Evolutionary conservation across 805 yeast genomes (phyloP).

Genomic region (Komagataella pseudopastoris): DNA sequence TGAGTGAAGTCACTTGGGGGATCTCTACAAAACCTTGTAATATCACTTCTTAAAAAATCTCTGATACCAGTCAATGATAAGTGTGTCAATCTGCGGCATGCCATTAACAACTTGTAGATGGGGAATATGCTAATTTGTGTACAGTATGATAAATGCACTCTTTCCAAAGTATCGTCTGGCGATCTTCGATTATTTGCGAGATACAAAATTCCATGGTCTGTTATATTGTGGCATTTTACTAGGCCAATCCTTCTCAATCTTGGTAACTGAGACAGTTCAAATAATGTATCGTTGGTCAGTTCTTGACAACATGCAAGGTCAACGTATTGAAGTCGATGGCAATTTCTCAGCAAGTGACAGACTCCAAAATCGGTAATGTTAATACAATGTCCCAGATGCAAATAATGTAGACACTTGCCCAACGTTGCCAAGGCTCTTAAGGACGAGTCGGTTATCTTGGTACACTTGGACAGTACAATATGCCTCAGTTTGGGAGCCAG

Average conservation of each 20-base stretch:
- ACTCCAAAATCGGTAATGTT: constrained; percentile 87
- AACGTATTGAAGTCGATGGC: constrained; percentile 80
- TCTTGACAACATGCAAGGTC: constrained; percentile 93
- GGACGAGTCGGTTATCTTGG: constrained; percentile 72
- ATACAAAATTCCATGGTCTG: constrained; percentile 69
- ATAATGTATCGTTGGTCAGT: constrained; percentile 70
- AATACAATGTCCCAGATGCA: constrained; percentile 90
- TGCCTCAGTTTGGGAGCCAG: constrained; percentile 81
- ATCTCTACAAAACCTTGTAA: constrained; percentile 76
- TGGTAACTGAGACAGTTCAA: constrained; percentile 64
- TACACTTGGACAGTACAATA: constrained; percentile 81
- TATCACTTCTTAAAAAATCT: constrained; percentile 78
- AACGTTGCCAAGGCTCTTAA: constrained; percentile 56
- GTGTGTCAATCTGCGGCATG: constrained; percentile 82
- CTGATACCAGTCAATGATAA: constrained; percentile 84
- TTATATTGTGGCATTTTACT: constrained; percentile 80
- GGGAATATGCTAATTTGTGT: constrained; percentile 69
- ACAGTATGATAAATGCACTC: constrained; percentile 90
- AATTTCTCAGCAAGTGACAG: constrained; percentile 52
- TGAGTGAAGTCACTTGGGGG: constrained; percentile 89
- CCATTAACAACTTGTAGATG: constrained; percentile 55
- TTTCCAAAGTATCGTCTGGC: constrained; percentile 69
- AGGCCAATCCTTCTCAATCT: constrained; percentile 82
- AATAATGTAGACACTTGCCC: constrained; percentile 71
- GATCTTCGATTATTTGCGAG: constrained; percentile 52